Conservation (phyloP, 108 stramenopile genomes). For the Cyclotella sp. region DNA sequence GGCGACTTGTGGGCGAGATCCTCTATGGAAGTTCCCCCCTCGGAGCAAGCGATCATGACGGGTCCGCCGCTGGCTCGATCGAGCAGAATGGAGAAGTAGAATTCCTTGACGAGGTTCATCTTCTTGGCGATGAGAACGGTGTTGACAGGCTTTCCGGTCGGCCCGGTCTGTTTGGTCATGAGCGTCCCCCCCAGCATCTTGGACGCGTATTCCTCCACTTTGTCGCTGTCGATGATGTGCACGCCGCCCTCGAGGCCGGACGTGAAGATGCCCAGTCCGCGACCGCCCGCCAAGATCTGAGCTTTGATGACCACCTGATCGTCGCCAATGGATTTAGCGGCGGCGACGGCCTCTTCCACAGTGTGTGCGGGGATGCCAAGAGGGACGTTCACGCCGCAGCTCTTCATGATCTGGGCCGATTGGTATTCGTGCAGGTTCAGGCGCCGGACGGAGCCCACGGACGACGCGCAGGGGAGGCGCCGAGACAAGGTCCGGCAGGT, state of each 20-base stretch:
- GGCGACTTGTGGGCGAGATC: slow-evolving; percentile 82
- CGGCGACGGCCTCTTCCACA: slow-evolving; percentile 76
- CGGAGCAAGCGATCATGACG: slow-evolving; percentile 72
- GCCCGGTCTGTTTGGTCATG: slow-evolving; percentile 79
- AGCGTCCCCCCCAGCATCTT: slow-evolving; percentile 83
- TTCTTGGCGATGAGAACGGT: slow-evolving; percentile 80
- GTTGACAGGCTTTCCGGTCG: slow-evolving; percentile 48
- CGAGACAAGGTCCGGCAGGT: too few species aligned
- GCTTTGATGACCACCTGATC: slow-evolving; percentile 81
- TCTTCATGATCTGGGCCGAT: slow-evolving; percentile 79
- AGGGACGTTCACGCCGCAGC: slow-evolving; percentile 69
- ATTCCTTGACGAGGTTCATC: slow-evolving; percentile 76
- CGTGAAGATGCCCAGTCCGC: slow-evolving; percentile 82
- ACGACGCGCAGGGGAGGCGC: not conserved
- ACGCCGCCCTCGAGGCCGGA: slow-evolving; percentile 90
- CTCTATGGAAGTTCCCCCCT: slow-evolving; percentile 81
- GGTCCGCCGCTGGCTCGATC: slow-evolving; percentile 81
- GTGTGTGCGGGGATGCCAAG: slow-evolving; percentile 59
- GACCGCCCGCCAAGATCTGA: slow-evolving; percentile 85
- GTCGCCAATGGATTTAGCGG: slow-evolving; percentile 57
- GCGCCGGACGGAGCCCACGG: slow-evolving; percentile 54
- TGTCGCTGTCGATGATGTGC: slow-evolving; percentile 66
- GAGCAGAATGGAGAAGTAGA: slow-evolving; percentile 84
- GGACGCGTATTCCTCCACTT: slow-evolving; percentile 64
- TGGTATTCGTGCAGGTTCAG: slow-evolving; percentile 81